Percentiles rank a stretch among this genome's conserved stretches.
phyloP scores from a whole-genome alignment of 495 filamentous ascomycete species.

The Xylaria telfairii region DNA sequence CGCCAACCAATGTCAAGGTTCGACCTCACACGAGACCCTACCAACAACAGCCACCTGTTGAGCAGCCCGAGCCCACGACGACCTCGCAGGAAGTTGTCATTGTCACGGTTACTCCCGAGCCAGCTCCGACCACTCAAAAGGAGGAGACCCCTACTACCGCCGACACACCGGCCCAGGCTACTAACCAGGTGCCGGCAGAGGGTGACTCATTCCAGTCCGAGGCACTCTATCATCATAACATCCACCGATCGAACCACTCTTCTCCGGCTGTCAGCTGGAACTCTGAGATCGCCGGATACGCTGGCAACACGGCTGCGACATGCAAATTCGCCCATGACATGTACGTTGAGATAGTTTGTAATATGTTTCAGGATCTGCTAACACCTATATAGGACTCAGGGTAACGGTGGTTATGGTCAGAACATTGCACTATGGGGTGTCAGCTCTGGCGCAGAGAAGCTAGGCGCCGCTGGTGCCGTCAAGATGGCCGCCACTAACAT shows the following conservation, averaged over 20 bases:
- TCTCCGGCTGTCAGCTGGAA: constrained; percentile 68
- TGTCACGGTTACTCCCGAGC: constrained; percentile 35
- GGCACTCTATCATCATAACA: constrained; percentile 78
- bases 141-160: constrained; percentile 6
- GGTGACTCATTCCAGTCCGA: constrained; percentile 51
- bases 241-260: constrained; percentile 84
- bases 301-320: constrained; percentile 50
- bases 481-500: constrained; percentile 70
- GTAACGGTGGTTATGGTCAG: constrained; percentile 77
- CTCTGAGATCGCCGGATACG: constrained; percentile 64
- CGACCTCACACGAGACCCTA: constrained; percentile 22
- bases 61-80: constrained; percentile 15
- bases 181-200: constrained; percentile 21
- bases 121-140: background rate
- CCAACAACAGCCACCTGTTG: constrained; percentile 28
- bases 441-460: constrained; percentile 31
- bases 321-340: constrained; percentile 80
- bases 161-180: constrained; percentile 26
- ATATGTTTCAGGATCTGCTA: background rate
- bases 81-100: constrained; percentile 18
- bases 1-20: constrained; percentile 30
- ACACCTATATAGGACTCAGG: constrained; percentile 48
- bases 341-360: constrained; percentile 57
- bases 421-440: constrained; percentile 70
- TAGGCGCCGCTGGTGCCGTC: constrained; percentile 54